These are phyloP conservation scores for Ilyonectria mors-panacis DNA, from an alignment of 2,329 filamentous ascomycete species.

Conservation along the genomic window DNA sequence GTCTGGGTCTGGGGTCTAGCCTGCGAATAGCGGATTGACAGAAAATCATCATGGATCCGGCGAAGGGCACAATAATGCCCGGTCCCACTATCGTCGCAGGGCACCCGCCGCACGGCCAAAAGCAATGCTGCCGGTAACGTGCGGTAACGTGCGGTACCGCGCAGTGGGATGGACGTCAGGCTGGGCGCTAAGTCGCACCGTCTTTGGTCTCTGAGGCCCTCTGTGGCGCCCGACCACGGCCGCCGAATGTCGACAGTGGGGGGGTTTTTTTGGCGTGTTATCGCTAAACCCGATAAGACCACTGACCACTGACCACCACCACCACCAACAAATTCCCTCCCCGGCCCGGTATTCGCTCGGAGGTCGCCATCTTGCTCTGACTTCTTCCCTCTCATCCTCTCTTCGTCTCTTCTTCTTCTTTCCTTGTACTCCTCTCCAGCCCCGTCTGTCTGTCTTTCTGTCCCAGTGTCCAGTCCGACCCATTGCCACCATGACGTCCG, in stretches of 20 bases:
- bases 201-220: background rate
- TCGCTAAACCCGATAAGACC: slow-evolving; percentile 47
- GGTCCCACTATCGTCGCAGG: slow-evolving; percentile 2
- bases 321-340: slow-evolving; percentile 50
- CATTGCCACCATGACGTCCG: slow-evolving; percentile 52
- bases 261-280: slow-evolving; percentile 39
- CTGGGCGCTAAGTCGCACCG: background rate
- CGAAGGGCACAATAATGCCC: background rate
- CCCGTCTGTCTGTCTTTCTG: slow-evolving; percentile 22
- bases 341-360: slow-evolving; percentile 49
- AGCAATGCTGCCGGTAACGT: slow-evolving; percentile 1
- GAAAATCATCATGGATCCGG: slow-evolving; percentile 21
- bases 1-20: slow-evolving; percentile 20
- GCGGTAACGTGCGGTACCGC: background rate
- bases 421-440: slow-evolving; percentile 26
- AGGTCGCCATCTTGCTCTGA: slow-evolving; percentile 39
- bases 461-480: slow-evolving; percentile 25
- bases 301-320: slow-evolving; percentile 42
- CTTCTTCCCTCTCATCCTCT: slow-evolving; percentile 22
- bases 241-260: slow-evolving; percentile 23
- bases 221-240: slow-evolving; percentile 4
- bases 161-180: background rate
- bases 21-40: slow-evolving; percentile 14
- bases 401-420: slow-evolving; percentile 28
- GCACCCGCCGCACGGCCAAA: background rate